Base-by-base conservation (phyloP, 441 rosid species). In the Eutrema salsugineum region DNA sequence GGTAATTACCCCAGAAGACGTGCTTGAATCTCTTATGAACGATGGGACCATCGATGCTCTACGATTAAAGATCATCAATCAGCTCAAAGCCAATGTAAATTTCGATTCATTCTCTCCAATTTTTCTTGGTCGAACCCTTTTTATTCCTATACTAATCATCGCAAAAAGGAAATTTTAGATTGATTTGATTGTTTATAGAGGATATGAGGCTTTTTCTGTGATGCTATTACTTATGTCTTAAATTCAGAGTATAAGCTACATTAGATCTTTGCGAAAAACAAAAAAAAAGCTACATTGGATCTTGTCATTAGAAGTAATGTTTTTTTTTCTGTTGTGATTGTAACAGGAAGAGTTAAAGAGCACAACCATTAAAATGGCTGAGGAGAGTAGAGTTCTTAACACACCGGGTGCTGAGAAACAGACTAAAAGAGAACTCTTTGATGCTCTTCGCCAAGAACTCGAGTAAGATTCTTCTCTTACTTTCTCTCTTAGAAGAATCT, bases 371-470 rank as follows among this genome's bases (percentile, higher is more conserved):
- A 89, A 83, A 77, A 91, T 92, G 99, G 98, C 89, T 0, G 96
- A 89, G 67, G 91, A 89, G 78, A 92, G 97, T 78, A 95, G 84
- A 85, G 98, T 95, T 63, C 88, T 95, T 8, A 95, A 89, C 71
- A 89, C 93, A 27, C 92, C 97, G 40, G 99, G 98, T n/a, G 98
- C 98, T 11, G 98, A 95, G 85, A 95, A 95, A 72, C 99, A 92
- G 83, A 90, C 98, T 38, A 95, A 95, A 83, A 82, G 98, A 66
- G 99, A 95, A 84, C 86, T 92, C 63, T 92, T 92, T 63, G 99
- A 95, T 73, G 94, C 96, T 17, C 94, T 95, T 73, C 88, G 98
- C 11, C 94, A 86, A 79, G 98, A 95, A 79, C 96, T 92, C 28
- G 99, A 95, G 98, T 92, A 72, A 75, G 83, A 57, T 63, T 47